Evolutionary conservation across 768 basidiomycete genomes (phyloP).

Genomic region (Lentinula sp.): DNA sequence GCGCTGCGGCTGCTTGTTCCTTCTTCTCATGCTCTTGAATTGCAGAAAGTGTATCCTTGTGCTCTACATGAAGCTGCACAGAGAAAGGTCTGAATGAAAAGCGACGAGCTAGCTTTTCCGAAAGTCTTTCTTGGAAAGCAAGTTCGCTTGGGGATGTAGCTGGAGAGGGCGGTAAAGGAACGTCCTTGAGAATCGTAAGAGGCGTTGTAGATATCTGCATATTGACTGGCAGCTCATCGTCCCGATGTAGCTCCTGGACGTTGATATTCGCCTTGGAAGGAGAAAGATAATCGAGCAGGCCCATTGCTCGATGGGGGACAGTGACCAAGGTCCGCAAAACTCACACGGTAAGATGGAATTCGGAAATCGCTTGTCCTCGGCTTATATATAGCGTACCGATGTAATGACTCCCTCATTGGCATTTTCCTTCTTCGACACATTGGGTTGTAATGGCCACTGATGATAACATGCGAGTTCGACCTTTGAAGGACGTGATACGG

Average conservation of each 20-base stretch:
- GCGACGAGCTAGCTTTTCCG: slow-evolving; percentile 25
- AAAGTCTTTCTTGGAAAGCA: neutral
- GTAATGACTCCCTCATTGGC: neutral
- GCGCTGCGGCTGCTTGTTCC: slow-evolving; percentile 24
- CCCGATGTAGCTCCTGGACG: neutral
- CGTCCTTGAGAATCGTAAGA: slow-evolving; percentile 3
- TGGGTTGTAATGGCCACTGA: neutral
- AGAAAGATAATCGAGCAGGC: slow-evolving; percentile 20
- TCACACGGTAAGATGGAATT: neutral
- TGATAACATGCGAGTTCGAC: neutral
- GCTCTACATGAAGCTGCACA: slow-evolving; percentile 16
- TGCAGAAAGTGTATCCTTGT: slow-evolving; percentile 27
- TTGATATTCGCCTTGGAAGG: slow-evolving; percentile 9
- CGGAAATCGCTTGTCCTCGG: neutral
- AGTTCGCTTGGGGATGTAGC: slow-evolving; percentile 1
- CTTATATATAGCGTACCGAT: neutral
- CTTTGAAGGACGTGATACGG: slow-evolving; percentile 5
- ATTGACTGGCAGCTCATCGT: neutral
- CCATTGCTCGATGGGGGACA: slow-evolving; percentile 14
- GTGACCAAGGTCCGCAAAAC: slow-evolving; percentile 2
- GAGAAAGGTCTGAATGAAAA: slow-evolving; percentile 47
- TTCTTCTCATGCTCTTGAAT: slow-evolving; percentile 35
- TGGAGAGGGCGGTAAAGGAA: slow-evolving; percentile 11
- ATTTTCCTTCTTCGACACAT: neutral
- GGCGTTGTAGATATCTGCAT: neutral